Evolutionary conservation across 495 filamentous ascomycete genomes (phyloP), one percentile per base, ranked within the genome.

Genomic region (Daldinia bambusicola): DNA sequence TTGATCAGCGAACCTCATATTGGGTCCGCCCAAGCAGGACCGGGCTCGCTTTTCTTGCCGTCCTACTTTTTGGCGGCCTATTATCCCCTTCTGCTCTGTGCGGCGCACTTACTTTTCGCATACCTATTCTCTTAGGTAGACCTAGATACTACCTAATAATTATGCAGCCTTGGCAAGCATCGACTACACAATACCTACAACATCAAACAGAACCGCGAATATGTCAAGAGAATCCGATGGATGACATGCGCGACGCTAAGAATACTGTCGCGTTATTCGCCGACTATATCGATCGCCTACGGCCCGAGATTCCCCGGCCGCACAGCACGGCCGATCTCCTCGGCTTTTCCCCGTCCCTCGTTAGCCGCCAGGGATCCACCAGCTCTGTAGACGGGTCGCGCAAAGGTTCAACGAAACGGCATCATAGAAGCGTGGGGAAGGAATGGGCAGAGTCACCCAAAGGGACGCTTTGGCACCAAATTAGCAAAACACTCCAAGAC

Each of bases 231-330:
- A 50, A 64, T 20, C 14, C 30, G 38, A 76, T 76, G 74, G 62
- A 67, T n/a, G 74, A 76, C 37, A 43, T 76, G 43, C 71, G 74
- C 31, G 53, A 76, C 16, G 74, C 74, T 3, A 48, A 50, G 30
- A 53, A 69, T 10, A 66, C 74, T 7, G 71, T 76, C 36, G 30
- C 79, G 2, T 72, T 80, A 6, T 81, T 84, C 55, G 76, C 80
- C 2, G 80, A 82, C 55, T 68, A 80, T 52, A 83, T 84, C 45
- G 76, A 79, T 18, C 78, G 80, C 32, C 82, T 83, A 53, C 81
- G 74, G 14, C 79, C 80, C 1, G 77, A 80, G 32, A 72, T 34
- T 8, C 4, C 13, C 16, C 40, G 55, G 10, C 60, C 43, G 12
- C 18, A 37, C 10, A 55, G 48, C 31, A 53, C 45, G 14, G 43